phyloP scores from a whole-genome alignment of 805 yeast species.

The Candida namnaoensis region DNA sequence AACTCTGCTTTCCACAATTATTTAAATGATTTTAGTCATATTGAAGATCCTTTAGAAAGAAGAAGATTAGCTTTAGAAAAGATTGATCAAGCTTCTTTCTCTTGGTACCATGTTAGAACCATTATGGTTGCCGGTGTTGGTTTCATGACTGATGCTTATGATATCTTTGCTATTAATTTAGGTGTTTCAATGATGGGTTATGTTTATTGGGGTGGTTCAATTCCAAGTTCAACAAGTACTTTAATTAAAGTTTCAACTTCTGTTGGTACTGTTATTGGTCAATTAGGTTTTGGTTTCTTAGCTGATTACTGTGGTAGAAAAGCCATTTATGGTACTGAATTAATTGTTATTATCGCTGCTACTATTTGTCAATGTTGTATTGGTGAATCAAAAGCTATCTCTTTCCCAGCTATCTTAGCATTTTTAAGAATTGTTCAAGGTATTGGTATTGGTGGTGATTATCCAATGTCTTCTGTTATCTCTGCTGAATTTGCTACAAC shows the following conservation, averaged over 20 bases:
- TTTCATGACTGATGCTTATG: slow-evolving; percentile 88
- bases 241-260: slow-evolving; percentile 83
- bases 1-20: slow-evolving; percentile 82
- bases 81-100: slow-evolving; percentile 70
- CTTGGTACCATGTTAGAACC: slow-evolving; percentile 79
- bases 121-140: slow-evolving; percentile 89
- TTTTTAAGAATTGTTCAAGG: slow-evolving; percentile 85
- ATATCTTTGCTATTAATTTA: slow-evolving; percentile 83
- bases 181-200: slow-evolving; percentile 72
- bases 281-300: slow-evolving; percentile 71
- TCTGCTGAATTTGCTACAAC: slow-evolving; percentile 91
- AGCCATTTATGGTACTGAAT: slow-evolving; percentile 78
- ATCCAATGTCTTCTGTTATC: slow-evolving; percentile 88
- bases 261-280: slow-evolving; percentile 91
- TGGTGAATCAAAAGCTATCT: slow-evolving; percentile 65
- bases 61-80: slow-evolving; percentile 79
- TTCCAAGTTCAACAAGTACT: slow-evolving; percentile 69
- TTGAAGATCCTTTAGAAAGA: slow-evolving; percentile 81
- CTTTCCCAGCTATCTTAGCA: slow-evolving; percentile 64
- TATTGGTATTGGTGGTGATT: slow-evolving; percentile 97
- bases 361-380: slow-evolving; percentile 69
- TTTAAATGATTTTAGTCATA: slow-evolving; percentile 70
- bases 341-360: slow-evolving; percentile 75
- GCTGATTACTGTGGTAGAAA: slow-evolving; percentile 85
- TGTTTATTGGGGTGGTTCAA: slow-evolving; percentile 58